Percentiles rank a stretch among this genome's conserved stretches.
These are phyloP conservation scores for Metarhizium anisopliae DNA, from an alignment of 2,329 filamentous ascomycete species.

Conservation along the genomic window DNA sequence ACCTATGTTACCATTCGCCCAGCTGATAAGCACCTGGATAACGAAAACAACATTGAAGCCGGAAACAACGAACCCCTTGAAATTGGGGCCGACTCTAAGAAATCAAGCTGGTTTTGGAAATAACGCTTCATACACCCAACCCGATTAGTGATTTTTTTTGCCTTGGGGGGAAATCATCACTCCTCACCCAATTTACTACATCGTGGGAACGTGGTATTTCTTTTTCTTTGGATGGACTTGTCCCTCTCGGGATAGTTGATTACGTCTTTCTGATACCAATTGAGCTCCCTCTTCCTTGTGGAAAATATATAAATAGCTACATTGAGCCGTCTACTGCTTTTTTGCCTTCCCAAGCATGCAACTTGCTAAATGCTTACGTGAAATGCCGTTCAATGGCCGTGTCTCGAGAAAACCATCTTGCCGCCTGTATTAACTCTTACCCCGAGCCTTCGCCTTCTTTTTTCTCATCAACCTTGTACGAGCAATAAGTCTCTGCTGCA, in stretches of 20 bases:
- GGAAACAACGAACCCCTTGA: neutral
- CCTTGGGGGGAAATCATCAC: neutral
- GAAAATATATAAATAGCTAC: neutral
- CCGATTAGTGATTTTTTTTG: neutral
- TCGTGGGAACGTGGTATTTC: neutral
- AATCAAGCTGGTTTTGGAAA: slow-evolving; percentile 33
- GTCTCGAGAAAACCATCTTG: neutral
- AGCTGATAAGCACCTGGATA: slow-evolving; percentile 14
- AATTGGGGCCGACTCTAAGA: slow-evolving; percentile 12
- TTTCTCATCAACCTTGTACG: slow-evolving; percentile 75
- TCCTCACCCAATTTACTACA: neutral
- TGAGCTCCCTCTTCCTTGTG: neutral
- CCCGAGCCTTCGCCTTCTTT: slow-evolving; percentile 43
- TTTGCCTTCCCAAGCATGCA: neutral
- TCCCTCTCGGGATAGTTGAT: neutral
- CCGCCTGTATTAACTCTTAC: slow-evolving; percentile 3
- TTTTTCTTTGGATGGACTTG: neutral
- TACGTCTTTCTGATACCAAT: neutral
- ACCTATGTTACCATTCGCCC: slow-evolving; percentile 25
- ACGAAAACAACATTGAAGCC: slow-evolving; percentile 6
- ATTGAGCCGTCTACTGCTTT: neutral
- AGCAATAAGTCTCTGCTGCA: slow-evolving; percentile 69
- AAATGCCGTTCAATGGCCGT: neutral
- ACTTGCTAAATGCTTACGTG: neutral
- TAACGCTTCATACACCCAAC: slow-evolving; percentile 5